phyloP scores from a whole-genome alignment of 202 grass and related monocot genomes.

The Setaria viridis region DNA sequence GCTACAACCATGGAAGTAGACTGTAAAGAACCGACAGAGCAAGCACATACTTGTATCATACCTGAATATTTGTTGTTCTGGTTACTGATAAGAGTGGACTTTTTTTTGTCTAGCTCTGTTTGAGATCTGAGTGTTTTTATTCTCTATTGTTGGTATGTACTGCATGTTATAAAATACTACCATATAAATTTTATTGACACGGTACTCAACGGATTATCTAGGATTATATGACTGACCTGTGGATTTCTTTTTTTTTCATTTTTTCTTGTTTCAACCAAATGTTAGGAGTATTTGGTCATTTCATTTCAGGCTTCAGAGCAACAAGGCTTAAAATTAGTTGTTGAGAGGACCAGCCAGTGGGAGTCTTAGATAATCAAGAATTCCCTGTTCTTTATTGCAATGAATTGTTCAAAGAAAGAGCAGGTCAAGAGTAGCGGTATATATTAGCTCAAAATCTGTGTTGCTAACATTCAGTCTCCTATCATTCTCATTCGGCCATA shows the following conservation, averaged over 20 bases:
- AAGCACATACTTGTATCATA: not conserved
- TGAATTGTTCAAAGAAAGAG: constrained; percentile 10
- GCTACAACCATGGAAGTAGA: not conserved
- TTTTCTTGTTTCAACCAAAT: not conserved
- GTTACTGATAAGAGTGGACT: not conserved
- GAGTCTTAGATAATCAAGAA: not conserved
- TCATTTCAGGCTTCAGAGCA: constrained; percentile 6
- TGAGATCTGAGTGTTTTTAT: not conserved
- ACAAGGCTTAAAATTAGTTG: not conserved
- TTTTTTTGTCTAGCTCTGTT: not conserved
- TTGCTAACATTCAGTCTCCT: constrained; percentile 17
- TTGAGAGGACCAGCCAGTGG: not conserved
- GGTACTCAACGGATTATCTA: not conserved
- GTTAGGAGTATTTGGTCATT: constrained; percentile 34
- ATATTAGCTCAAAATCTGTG: constrained; percentile 41
- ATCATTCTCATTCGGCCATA: not conserved
- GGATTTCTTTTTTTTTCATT: not conserved
- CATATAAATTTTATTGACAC: not conserved
- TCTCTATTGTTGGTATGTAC: not conserved
- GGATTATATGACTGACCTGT: not conserved
- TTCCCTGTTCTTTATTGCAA: constrained; percentile 21
- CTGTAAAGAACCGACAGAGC: constrained; percentile 1
- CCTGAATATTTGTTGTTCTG: not conserved
- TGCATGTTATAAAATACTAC: constrained; percentile 10
- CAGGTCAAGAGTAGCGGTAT: constrained; percentile 5